Evolutionary conservation across 176 grass and related monocot genomes (phyloP), one percentile per base, ranked within the genome.

Genomic region (Panicum miliaceum): DNA sequence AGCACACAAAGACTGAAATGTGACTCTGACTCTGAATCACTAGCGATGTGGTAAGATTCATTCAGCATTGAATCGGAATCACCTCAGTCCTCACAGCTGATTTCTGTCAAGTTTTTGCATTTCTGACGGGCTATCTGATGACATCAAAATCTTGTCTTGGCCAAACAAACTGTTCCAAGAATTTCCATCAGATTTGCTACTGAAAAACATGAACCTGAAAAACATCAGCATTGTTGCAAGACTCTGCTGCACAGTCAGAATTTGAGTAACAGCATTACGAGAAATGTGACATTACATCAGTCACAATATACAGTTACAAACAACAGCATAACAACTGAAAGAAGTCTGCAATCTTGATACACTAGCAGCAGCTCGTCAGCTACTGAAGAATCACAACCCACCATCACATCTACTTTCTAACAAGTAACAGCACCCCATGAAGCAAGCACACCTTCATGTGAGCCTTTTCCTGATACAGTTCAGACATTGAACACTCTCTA

Each of bases 401-500:
- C 12, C 57, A 40, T 23, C 48, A 77, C 58, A 71, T 9, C 76
- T 36, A 62, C n/a, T 65, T 14, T 43, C 64, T 54, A 71, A 29
- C 48, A 10, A 57, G 22, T 38, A 60, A 81, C 64, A 70, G 54
- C 25, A 35, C 83, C 73, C 81, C 82, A 90, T 78, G 88, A 90
- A 90, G 88, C 88, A 86, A 90, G 88, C 6, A 38, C 66, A 50
- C 84, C 79, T 86, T 86, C 84, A 83, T 74, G 40, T 73, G 79
- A 64, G 79, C 48, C 56, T 68, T 14, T 68, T 48, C 26, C 78
- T 6, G 7, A 76, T 10, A 69, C 47, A 77, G 12, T 78, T 66
- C 29, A 82, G 22, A 64, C 42, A 64, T 20, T 45, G 20, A 15
- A 50, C 19, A 56, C 6, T 12, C 45, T 3, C 16, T 23, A n/a